Percentiles rank a stretch among this genome's conserved stretches.
These are phyloP conservation scores for Pythium volutum DNA, from an alignment of 352 stramenopile genomes.

Conservation along the genomic window DNA sequence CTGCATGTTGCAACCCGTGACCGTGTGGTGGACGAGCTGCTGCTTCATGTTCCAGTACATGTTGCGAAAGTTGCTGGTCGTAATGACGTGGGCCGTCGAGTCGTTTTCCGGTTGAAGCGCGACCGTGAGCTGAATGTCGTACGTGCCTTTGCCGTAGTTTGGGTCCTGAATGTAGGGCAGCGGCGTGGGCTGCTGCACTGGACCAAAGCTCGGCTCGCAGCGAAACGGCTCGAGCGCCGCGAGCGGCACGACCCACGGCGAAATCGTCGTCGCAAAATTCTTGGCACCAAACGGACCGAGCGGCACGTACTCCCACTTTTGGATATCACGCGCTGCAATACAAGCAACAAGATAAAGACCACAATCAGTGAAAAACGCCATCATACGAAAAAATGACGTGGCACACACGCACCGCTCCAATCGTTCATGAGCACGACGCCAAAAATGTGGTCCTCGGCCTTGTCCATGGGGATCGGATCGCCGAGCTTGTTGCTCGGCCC, in stretches of 20 bases:
- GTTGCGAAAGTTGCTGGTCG: slow-evolving; percentile 93
- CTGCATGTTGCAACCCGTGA: slow-evolving; percentile 97
- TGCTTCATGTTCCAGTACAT: slow-evolving; percentile 98
- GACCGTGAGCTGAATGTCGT: slow-evolving; percentile 89
- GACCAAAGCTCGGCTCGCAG: slow-evolving; percentile 87
- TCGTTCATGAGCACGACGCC: slow-evolving; percentile 98
- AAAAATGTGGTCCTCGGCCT: slow-evolving; percentile 96
- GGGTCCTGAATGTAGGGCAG: slow-evolving; percentile 94
- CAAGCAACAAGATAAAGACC: not conserved
- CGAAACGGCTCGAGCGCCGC: slow-evolving; percentile 94
- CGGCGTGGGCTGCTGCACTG: slow-evolving; percentile 82
- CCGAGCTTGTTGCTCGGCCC: slow-evolving; percentile 86
- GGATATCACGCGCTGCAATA: slow-evolving; percentile 73
- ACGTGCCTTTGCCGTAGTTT: slow-evolving; percentile 82
- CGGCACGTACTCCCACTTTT: slow-evolving; percentile 98
- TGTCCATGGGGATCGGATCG: slow-evolving; percentile 84
- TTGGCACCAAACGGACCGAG: slow-evolving; percentile 96
- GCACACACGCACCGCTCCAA: slow-evolving; percentile 84
- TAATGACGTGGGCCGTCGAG: slow-evolving; percentile 66
- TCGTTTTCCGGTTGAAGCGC: slow-evolving; percentile 62
- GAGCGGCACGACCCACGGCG: slow-evolving; percentile 94
- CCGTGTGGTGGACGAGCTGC: slow-evolving; percentile 95
- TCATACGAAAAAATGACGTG: not conserved
- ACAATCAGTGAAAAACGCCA: not conserved
- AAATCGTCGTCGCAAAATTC: slow-evolving; percentile 97